phyloP scores from a whole-genome alignment of 225 moss, liverwort and hornwort species.

The Marchantia polymorpha region DNA sequence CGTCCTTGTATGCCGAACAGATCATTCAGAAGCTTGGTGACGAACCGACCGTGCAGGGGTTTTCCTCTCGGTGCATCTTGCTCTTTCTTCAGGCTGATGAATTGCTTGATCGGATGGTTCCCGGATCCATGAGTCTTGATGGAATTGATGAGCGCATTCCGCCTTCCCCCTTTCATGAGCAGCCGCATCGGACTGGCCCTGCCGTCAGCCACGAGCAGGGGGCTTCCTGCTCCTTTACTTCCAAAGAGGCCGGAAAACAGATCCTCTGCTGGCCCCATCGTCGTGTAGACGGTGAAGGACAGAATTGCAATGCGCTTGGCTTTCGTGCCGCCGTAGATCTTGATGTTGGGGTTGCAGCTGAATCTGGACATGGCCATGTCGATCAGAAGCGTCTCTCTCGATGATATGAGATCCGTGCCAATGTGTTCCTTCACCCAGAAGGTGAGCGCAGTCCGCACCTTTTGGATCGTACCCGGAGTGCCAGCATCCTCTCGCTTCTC shows the following conservation, averaged over 20 bases:
- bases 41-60: conserved; percentile 34
- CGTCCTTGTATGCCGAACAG: conserved; percentile 51
- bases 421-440: conserved; percentile 41
- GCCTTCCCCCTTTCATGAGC: not conserved
- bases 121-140: not conserved
- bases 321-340: conserved; percentile 26
- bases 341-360: conserved; percentile 24
- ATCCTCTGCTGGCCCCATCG: not conserved
- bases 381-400: conserved; percentile 31
- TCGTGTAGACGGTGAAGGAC: conserved; percentile 17
- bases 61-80: conserved; percentile 19
- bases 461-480: conserved; percentile 42
- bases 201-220: not conserved
- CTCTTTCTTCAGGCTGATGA: not conserved
- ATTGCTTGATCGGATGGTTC: not conserved
- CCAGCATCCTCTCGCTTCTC: conserved; percentile 44
- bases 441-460: conserved; percentile 35
- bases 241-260: not conserved
- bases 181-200: not conserved
- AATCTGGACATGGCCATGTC: conserved; percentile 35
- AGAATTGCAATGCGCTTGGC: conserved; percentile 42
- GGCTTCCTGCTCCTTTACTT: too few relatives aligned
- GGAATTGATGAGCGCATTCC: not conserved
- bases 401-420: conserved; percentile 34
- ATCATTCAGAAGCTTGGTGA: conserved; percentile 46